A percentile compares a stretch with the other conserved stretches of the same genome.
phyloP scores from a whole-genome alignment of 371 early-diverging fungal genomes.

The Rhizopus microsporus region DNA sequence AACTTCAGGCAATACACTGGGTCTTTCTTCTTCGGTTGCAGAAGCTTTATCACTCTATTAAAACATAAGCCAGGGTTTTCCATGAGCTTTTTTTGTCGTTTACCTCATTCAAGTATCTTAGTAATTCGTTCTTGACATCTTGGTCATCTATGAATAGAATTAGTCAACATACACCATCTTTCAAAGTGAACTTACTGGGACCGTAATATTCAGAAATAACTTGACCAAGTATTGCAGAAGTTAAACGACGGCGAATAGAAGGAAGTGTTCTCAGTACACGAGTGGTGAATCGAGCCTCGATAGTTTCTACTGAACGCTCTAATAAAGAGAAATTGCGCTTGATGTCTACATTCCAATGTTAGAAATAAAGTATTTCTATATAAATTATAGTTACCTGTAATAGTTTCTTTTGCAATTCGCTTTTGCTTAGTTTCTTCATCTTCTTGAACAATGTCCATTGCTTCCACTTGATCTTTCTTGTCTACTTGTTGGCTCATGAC shows the following conservation, averaged over 20 bases:
- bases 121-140: slow-evolving; percentile 31
- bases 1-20: slow-evolving; percentile 79
- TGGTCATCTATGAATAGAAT: slow-evolving; percentile 9
- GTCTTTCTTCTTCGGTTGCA: slow-evolving; percentile 27
- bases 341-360: slow-evolving; percentile 61
- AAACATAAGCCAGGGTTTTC: slow-evolving; percentile 1
- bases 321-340: slow-evolving; percentile 80
- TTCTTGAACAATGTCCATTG: slow-evolving; percentile 47
- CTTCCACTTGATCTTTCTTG: slow-evolving; percentile 30
- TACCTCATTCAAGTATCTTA: slow-evolving; percentile 47
- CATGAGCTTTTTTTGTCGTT: neutral
- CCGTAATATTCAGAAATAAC: slow-evolving; percentile 63
- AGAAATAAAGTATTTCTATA: neutral
- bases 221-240: slow-evolving; percentile 64
- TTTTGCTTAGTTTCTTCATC: slow-evolving; percentile 44
- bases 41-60: slow-evolving; percentile 20
- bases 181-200: slow-evolving; percentile 50
- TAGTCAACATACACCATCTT: neutral
- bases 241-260: slow-evolving; percentile 78
- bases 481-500: slow-evolving; percentile 28
- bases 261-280: slow-evolving; percentile 85
- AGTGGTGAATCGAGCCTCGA: slow-evolving; percentile 86
- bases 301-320: slow-evolving; percentile 79
- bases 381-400: slow-evolving; percentile 21
- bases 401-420: slow-evolving; percentile 44